Evolutionary conservation across 2,329 filamentous ascomycete species (phyloP).

Genomic region (Aspergillus sp.): DNA sequence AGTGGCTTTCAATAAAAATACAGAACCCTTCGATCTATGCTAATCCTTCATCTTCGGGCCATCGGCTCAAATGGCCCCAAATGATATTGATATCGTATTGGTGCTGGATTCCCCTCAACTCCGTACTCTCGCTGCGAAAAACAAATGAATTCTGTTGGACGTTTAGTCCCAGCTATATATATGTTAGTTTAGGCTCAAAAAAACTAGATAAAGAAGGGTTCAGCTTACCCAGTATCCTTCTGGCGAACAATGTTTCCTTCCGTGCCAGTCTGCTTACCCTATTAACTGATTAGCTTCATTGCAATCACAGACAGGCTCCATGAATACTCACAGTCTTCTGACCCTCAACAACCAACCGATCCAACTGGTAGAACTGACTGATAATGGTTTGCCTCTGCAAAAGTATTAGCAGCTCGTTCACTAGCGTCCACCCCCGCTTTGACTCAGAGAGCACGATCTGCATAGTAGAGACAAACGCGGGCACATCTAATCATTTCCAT

Average conservation of each 20-base stretch:
- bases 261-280: constrained; percentile 57
- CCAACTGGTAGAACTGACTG: constrained; percentile 91
- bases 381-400: constrained; percentile 87
- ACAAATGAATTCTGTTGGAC: not conserved
- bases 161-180: constrained; percentile 33
- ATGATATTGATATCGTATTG: constrained; percentile 9
- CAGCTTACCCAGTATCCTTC: constrained; percentile 71
- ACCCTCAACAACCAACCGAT: constrained; percentile 88
- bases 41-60: constrained; percentile 9
- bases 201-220: not conserved
- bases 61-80: not conserved
- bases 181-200: constrained; percentile 10
- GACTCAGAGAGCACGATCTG: not conserved
- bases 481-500: not conserved
- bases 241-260: constrained; percentile 69
- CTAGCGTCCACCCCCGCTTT: not conserved
- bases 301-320: not conserved
- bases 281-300: not conserved
- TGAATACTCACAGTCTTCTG: constrained; percentile 67
- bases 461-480: not conserved
- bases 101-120: constrained; percentile 9
- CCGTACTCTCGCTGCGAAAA: constrained; percentile 4
- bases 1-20: constrained; percentile 24
- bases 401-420: not conserved
- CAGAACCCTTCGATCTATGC: constrained; percentile 18